Conservation (phyloP, 176 grass and related monocot species). For the Pontederia crassipes region DNA sequence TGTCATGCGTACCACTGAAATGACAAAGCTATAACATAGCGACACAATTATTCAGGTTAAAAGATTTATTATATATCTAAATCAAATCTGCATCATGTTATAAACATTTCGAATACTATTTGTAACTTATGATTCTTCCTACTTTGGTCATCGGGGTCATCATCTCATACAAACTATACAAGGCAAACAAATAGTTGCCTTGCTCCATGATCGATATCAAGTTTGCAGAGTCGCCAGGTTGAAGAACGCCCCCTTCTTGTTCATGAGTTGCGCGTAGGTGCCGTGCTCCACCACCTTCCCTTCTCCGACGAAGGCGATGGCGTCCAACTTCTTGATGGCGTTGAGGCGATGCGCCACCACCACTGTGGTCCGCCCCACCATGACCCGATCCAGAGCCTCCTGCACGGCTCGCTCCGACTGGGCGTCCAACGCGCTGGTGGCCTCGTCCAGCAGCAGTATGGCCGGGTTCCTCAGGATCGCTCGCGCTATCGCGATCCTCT, state of each 20-base stretch:
- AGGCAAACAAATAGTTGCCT: no score
- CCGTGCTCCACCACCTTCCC: slow-evolving; percentile 79
- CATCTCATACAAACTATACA: no score
- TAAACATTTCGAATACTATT: no score
- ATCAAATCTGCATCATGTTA: no score
- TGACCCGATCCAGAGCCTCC: slow-evolving; percentile 90
- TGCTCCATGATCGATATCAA: slow-evolving; percentile 18
- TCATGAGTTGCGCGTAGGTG: slow-evolving; percentile 83
- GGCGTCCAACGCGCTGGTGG: slow-evolving; percentile 93
- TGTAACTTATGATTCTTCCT: no score
- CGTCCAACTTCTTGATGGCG: slow-evolving; percentile 88
- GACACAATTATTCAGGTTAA: no score
- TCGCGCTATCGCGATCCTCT: slow-evolving; percentile 91
- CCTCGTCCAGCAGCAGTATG: slow-evolving; percentile 93
- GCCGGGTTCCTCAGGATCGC: slow-evolving; percentile 81
- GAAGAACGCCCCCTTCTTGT: slow-evolving; percentile 92
- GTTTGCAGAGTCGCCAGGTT: slow-evolving; percentile 72
- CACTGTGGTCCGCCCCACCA: slow-evolving; percentile 83
- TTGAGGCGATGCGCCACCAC: slow-evolving; percentile 93
- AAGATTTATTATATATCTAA: no score
- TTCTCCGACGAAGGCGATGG: slow-evolving; percentile 84
- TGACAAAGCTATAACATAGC: no score
- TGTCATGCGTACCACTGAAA: no score
- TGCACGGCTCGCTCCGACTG: slow-evolving; percentile 96
- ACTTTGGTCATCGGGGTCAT: no score